Evolutionary conservation across 257 asterid species (phyloP), one percentile per base, ranked within the genome.

Genomic region (Solanum paucissectum): DNA sequence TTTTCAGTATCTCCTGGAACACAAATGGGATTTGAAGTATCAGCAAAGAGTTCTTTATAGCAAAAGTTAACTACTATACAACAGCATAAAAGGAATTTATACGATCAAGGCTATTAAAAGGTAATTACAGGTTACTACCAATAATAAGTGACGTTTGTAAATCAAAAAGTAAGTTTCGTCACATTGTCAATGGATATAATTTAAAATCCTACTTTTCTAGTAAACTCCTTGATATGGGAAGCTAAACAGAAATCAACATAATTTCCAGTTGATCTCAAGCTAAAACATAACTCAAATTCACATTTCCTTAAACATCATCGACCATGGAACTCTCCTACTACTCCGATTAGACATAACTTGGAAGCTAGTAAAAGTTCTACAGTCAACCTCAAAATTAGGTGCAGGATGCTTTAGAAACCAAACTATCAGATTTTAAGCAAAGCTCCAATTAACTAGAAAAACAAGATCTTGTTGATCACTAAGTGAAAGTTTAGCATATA

Each of bases 1-100:
- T 68, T 84, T 18, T 60, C 88, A 87, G 88, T 87, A 86, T 46
- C 84, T 77, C 81, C 96, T 93, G 90, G 52, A 84, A 83, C 77
- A 74, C 40, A 86, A 34, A 81, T 40, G 29, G 49, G 86, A 60
- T 44, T 87, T 73, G 88, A 86, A 75, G 83, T 34, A 83, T 34
- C 66, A 44, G 77, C 34, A 81, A 52, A 49, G 40, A 81, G 21
- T 46, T 25, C 10, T 81, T 7, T 9, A 81, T 44, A 9, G 27
- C 10, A 79, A 27, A 14, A 4, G 23, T 44, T 76, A 75, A 76
- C 58, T 29, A 69, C 38, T 29, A 13, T 69, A 69, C 76, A 69
- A 29, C 76, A 69, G 23, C 23, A 5, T 69, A 32, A 69, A 29
- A 14, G 38, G 23, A 29, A 69, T 69, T 13, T 29, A 69, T 0